Conservation (phyloP, 768 basidiomycete species). For the Gelatoporia subvermispora region DNA sequence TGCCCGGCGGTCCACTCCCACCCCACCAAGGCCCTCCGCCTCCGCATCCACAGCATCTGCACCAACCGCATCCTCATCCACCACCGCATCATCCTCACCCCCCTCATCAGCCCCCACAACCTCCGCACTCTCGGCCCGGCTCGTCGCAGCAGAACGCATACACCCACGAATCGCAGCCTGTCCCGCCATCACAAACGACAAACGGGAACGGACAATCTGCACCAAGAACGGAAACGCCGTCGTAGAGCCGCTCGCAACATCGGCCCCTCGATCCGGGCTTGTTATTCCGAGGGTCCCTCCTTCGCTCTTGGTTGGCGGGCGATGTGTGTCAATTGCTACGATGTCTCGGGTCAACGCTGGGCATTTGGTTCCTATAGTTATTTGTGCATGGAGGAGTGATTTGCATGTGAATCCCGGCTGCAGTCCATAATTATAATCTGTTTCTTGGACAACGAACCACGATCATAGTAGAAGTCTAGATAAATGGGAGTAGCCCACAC, state of each 20-base stretch:
- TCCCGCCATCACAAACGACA: constrained; percentile 11
- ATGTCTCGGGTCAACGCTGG: too few species aligned
- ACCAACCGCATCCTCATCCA: constrained; percentile 25
- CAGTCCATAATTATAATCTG: too few species aligned
- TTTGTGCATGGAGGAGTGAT: too few species aligned
- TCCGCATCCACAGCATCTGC: constrained; percentile 32
- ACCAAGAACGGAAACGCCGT: constrained; percentile 19
- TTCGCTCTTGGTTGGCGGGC: neutral
- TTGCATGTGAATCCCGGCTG: too few species aligned
- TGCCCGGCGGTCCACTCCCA: constrained; percentile 41
- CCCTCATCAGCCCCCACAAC: constrained; percentile 29
- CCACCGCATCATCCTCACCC: constrained; percentile 31
- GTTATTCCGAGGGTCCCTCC: neutral
- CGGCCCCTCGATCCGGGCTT: neutral
- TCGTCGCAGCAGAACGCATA: constrained; percentile 56
- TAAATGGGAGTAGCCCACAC: too few species aligned
- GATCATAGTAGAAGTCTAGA: too few species aligned
- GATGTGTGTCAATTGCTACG: neutral
- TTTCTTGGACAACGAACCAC: too few species aligned
- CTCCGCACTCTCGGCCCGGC: constrained; percentile 47
- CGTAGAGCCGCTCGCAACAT: constrained; percentile 9
- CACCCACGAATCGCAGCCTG: constrained; percentile 31
- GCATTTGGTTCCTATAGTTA: too few species aligned
- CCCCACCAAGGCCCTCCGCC: constrained; percentile 42
- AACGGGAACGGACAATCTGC: constrained; percentile 18